A percentile compares a stretch with the other conserved stretches of the same genome.
phyloP scores from a whole-genome alignment of 352 stramenopile species.

The Pythium aphanidermatum region DNA sequence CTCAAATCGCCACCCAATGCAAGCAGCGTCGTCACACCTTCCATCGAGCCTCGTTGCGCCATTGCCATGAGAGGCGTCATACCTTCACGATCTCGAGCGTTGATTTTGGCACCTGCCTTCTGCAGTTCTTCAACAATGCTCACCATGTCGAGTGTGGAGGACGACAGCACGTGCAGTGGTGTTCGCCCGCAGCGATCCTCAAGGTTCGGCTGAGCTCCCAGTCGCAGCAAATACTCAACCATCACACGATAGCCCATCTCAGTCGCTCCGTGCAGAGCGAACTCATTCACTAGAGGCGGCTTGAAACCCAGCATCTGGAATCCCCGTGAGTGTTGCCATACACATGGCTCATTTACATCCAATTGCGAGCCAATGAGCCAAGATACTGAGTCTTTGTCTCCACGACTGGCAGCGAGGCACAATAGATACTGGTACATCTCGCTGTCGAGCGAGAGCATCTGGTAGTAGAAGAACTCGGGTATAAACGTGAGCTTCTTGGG shows the following conservation, averaged over 20 bases:
- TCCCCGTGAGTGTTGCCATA: slow-evolving; percentile 66
- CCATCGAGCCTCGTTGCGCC: slow-evolving; percentile 46
- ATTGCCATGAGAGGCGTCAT: slow-evolving; percentile 80
- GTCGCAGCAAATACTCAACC: slow-evolving; percentile 57
- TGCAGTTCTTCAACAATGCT: slow-evolving; percentile 61
- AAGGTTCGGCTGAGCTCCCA: slow-evolving; percentile 46
- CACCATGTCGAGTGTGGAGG: slow-evolving; percentile 35
- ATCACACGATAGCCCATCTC: slow-evolving; percentile 49
- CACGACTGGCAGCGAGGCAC: slow-evolving; percentile 60
- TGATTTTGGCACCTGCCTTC: slow-evolving; percentile 44
- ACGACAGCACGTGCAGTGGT: slow-evolving; percentile 58
- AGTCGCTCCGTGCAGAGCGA: slow-evolving; percentile 57
- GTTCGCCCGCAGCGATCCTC: slow-evolving; percentile 51
- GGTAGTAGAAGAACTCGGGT: slow-evolving; percentile 83
- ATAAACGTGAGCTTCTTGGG: slow-evolving; percentile 82
- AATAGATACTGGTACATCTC: slow-evolving; percentile 80
- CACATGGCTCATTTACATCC: slow-evolving; percentile 58
- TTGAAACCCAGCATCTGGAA: slow-evolving; percentile 68
- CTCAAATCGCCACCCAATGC: slow-evolving; percentile 62
- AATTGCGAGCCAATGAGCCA: slow-evolving; percentile 48
- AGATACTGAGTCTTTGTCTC: slow-evolving; percentile 60
- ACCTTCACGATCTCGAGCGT: slow-evolving; percentile 55
- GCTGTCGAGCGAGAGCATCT: slow-evolving; percentile 60
- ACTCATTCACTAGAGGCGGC: slow-evolving; percentile 43
- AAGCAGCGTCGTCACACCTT: slow-evolving; percentile 65